A percentile compares a stretch with the other conserved stretches of the same genome.
These are phyloP conservation scores for Pseudevernia furfuracea DNA, from an alignment of 495 filamentous ascomycete genomes.

Conservation along the genomic window DNA sequence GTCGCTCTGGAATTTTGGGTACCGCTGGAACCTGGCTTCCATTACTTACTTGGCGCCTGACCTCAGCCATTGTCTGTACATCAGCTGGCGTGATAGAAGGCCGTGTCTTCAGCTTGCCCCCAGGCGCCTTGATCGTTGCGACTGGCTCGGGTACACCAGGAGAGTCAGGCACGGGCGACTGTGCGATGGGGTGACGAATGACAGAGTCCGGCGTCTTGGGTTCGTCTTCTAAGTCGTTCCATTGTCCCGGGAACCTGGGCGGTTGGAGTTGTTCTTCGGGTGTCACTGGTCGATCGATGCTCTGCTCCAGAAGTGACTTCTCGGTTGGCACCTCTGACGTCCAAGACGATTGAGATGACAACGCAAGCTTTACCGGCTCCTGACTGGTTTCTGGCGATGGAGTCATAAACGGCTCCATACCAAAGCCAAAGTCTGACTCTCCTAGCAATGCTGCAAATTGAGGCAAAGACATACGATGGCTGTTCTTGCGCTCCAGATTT, in stretches of 20 bases:
- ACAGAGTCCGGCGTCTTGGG: slow-evolving; percentile 90
- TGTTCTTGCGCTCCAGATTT: slow-evolving; percentile 13
- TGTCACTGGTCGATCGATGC: slow-evolving; percentile 52
- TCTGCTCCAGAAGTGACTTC: slow-evolving; percentile 25
- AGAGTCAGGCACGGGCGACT: slow-evolving; percentile 43
- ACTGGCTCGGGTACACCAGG: slow-evolving; percentile 69
- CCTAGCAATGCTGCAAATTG: slow-evolving; percentile 41
- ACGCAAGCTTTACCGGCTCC: slow-evolving; percentile 18
- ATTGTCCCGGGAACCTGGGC: slow-evolving; percentile 43
- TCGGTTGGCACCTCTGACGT: neutral
- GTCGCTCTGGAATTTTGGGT: slow-evolving; percentile 54
- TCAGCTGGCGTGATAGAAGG: slow-evolving; percentile 83
- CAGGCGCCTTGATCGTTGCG: slow-evolving; percentile 85
- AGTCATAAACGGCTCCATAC: slow-evolving; percentile 46
- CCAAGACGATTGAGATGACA: slow-evolving; percentile 11
- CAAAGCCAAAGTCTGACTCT: slow-evolving; percentile 42
- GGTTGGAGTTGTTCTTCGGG: slow-evolving; percentile 48
- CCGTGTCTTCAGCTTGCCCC: slow-evolving; percentile 81
- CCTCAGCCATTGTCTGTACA: slow-evolving; percentile 76
- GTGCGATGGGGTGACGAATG: slow-evolving; percentile 61
- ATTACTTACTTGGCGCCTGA: slow-evolving; percentile 75
- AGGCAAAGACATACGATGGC: slow-evolving; percentile 34
- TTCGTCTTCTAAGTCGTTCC: slow-evolving; percentile 48
- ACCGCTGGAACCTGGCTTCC: slow-evolving; percentile 45
- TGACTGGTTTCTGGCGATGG: slow-evolving; percentile 38